Percentiles rank a stretch among this genome's conserved stretches.
Evolutionary conservation across 768 basidiomycete species (phyloP).

Genomic region (Lentinula lateritia): DNA sequence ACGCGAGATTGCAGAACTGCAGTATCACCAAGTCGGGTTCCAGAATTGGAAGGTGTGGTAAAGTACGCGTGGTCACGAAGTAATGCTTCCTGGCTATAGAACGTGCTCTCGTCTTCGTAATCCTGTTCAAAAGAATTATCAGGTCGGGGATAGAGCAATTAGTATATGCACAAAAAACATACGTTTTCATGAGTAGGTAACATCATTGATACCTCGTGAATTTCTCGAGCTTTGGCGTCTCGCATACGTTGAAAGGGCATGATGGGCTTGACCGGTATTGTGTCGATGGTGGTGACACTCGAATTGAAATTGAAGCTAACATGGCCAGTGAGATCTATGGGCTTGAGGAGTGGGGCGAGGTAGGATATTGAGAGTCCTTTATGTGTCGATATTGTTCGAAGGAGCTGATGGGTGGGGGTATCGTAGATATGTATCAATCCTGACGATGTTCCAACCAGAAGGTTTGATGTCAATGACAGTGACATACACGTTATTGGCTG

Average conservation of each 20-base stretch:
- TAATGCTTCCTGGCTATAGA: slow-evolving; percentile 51
- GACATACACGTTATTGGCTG: slow-evolving; percentile 68
- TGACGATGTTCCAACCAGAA: slow-evolving; percentile 75
- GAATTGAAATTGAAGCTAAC: slow-evolving; percentile 43
- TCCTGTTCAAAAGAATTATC: slow-evolving; percentile 9
- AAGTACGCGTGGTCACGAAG: slow-evolving; percentile 65
- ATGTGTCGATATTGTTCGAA: slow-evolving; percentile 74
- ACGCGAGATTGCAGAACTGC: slow-evolving; percentile 50
- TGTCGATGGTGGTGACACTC: slow-evolving; percentile 40
- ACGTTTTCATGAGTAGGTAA: slow-evolving; percentile 45
- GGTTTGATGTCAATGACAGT: slow-evolving; percentile 73
- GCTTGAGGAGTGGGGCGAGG: slow-evolving; percentile 76
- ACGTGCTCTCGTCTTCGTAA: slow-evolving; percentile 24
- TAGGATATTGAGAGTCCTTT: slow-evolving; percentile 66
- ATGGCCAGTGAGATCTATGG: slow-evolving; percentile 83
- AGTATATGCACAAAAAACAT: not conserved
- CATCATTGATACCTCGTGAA: slow-evolving; percentile 65
- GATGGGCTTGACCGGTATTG: slow-evolving; percentile 61
- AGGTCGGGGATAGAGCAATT: not conserved
- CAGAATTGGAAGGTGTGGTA: slow-evolving; percentile 35
- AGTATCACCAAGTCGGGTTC: slow-evolving; percentile 25
- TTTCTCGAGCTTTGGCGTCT: slow-evolving; percentile 60
- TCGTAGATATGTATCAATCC: slow-evolving; percentile 81
- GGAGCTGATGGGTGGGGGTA: slow-evolving; percentile 82
- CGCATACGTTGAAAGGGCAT: slow-evolving; percentile 68